Evolutionary conservation across 1,139 yeast species (phyloP), one percentile per base, ranked within the genome.

Genomic region (Yamadazyma sp.): DNA sequence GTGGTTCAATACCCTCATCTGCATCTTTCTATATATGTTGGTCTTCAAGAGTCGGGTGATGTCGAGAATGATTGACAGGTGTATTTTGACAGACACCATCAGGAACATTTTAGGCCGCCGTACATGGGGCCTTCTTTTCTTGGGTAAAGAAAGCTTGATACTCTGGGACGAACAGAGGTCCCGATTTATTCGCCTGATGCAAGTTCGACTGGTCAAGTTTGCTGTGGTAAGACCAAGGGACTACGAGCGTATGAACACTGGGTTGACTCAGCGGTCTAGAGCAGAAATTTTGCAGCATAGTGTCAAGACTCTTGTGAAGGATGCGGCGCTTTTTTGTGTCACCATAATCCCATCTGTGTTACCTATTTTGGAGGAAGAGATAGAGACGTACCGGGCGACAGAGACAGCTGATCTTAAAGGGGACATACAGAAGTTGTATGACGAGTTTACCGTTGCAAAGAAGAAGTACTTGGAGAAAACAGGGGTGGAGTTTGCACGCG

Each of bases 171-270:
- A 29, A 6, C 6, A 10, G 15, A 14, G 31, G 15, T 8, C 9
- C 15, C 15, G 32, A n/a, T 2, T 31, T 4, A 5, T 20, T 29
- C 17, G 11, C 16, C 18, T 20, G 11, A 24, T 52, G 6, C 39
- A 39, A 20, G 40, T 48, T 16, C 53, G 48, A 16, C 29, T 60
- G 6, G 46, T 61, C n/a, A 34, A 33, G 5, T 42, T 46, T 23
- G 47, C 50, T 1, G 56, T 59, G 1, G 33, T 35, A 10, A 46
- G 67, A 29, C 51, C 53, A 6, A 39, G 63, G 20, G 69, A 62
- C 24, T 59, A 45, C 41, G 60, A 61, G 30, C 49, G 49, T 29
- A 40, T 60, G 4, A 23, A 6, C 4, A 41, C 59, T 4, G 23
- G 10, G 11, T 11, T 12, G 10, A 3, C 4, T 10, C 15, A 4